Base-by-base conservation (phyloP, 768 basidiomycete genomes). In the Suillus tomentosus region DNA sequence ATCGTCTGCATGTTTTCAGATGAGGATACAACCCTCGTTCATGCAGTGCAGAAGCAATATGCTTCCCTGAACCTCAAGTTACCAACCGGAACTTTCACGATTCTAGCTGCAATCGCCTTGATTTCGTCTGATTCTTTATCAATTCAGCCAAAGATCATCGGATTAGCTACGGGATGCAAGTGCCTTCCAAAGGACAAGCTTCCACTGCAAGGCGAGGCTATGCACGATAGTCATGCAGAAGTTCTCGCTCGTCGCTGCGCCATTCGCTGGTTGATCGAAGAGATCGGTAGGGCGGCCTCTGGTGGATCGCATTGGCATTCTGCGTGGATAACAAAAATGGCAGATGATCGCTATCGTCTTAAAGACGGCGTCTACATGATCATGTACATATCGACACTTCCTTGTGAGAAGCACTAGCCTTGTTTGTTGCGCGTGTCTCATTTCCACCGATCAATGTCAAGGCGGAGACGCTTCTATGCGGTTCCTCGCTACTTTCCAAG, bases 191-290 rank as follows among this genome's bases (percentile, higher is more conserved):
- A 77, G 5, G 69, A 71, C 4, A 82, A 82, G 61, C 78, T 94
- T 0, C 87, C 94, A 0, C 69, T 74, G 6, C 79, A 80, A 36
- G 96, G 96, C 0, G 94, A 96, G 70, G 82, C 87, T 1, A 67
- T 97, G 19, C 94, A 96, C 70, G 96, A 97, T 70, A 89, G 85
- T 60, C 96, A 98, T 74, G 96, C 96, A 11, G 96, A 98, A 76
- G 85, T 96, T 24, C 80, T 97, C n/a, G 94, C 94, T 2, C 84
- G 94, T 22, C 82, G 96, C 37, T 88, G 89, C 10, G 87, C 90
- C 0, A 72, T 89, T 50, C 82, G 88, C 31, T 98, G 94, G 94
- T 78, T 94, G 55, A 74, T 95, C 39, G 86, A 90, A 63, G 92
- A 97, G 74, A 80, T 89, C 17, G 65, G 70, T 10, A 65, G 70